phyloP scores from a whole-genome alignment of 2,329 filamentous ascomycete species.

The Fusarium verrucosum region DNA sequence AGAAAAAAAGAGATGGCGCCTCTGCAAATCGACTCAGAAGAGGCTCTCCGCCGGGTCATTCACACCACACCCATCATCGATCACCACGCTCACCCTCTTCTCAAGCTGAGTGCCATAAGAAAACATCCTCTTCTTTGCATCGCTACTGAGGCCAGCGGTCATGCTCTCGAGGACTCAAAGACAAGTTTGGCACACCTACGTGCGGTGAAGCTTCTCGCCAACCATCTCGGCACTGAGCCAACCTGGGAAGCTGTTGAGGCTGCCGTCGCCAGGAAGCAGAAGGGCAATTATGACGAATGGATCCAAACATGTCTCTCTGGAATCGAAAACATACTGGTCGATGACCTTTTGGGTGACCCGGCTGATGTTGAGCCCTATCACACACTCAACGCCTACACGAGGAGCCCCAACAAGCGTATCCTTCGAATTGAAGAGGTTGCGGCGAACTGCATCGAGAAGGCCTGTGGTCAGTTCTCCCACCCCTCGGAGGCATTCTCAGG shows the following conservation, averaged over 20 bases:
- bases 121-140: conserved; percentile 66
- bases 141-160: conserved; percentile 76
- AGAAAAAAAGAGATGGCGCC: conserved; percentile 23
- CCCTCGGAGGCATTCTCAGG: conserved; percentile 44
- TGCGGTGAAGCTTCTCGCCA: conserved; percentile 73
- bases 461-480: conserved; percentile 48
- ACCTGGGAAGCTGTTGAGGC: conserved; percentile 66
- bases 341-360: conserved; percentile 73
- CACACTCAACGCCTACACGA: conserved; percentile 73
- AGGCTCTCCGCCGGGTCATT: conserved; percentile 53
- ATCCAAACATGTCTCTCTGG: conserved; percentile 72
- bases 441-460: conserved; percentile 65
- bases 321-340: conserved; percentile 79
- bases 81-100: conserved; percentile 76
- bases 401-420: conserved; percentile 73
- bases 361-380: conserved; percentile 66
- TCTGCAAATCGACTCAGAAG: conserved; percentile 26
- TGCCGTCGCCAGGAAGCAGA: conserved; percentile 54
- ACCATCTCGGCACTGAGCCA: conserved; percentile 70
- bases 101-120: conserved; percentile 60
- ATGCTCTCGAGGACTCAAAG: conserved; percentile 69
- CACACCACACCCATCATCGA: conserved; percentile 72
- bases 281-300: conserved; percentile 64
- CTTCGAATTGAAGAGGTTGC: conserved; percentile 81
- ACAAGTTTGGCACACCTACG: conserved; percentile 75